These are phyloP conservation scores for Eimeria tenella DNA, from an alignment of 169 alveolate species.

Conservation along the genomic window DNA sequence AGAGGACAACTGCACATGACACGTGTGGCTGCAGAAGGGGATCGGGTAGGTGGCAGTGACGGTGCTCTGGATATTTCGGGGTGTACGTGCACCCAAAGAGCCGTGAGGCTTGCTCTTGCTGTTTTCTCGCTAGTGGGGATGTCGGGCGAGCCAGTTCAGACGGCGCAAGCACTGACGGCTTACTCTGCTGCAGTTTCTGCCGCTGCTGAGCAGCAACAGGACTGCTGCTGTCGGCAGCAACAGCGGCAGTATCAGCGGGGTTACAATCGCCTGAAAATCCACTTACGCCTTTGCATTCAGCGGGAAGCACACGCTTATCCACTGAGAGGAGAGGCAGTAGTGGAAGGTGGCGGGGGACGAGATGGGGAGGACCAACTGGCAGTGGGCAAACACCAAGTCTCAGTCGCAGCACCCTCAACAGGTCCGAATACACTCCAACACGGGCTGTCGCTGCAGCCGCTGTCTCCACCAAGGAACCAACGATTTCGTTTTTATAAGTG, in stretches of 20 bases:
- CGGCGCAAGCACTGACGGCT: slow-evolving; percentile 6
- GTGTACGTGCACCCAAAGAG: slow-evolving; percentile 79
- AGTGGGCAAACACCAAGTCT: slow-evolving; percentile 32
- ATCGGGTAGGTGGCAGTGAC: slow-evolving; percentile 71
- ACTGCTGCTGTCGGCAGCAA: not conserved
- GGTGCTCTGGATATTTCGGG: slow-evolving; percentile 68
- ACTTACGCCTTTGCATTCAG: slow-evolving; percentile 4
- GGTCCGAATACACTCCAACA: slow-evolving; percentile 45
- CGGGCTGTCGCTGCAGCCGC: slow-evolving; percentile 62
- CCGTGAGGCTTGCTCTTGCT: slow-evolving; percentile 54
- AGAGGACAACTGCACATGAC: slow-evolving; percentile 59
- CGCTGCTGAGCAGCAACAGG: slow-evolving; percentile 31
- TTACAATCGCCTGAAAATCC: not conserved
- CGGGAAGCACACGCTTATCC: slow-evolving; percentile 56
- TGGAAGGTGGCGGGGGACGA: slow-evolving; percentile 51
- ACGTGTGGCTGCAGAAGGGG: slow-evolving; percentile 51
- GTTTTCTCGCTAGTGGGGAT: slow-evolving; percentile 25
- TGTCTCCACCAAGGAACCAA: slow-evolving; percentile 14
- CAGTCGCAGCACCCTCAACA: slow-evolving; percentile 68
- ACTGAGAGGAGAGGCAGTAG: slow-evolving; percentile 68
- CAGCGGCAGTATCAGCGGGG: not conserved
- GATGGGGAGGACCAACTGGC: slow-evolving; percentile 77
- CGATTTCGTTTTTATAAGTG: not conserved
- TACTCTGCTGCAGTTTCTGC: not conserved
- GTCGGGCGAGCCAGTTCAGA: not conserved